Conservation (phyloP, 345 rosid species). For the Clausena lansium region DNA sequence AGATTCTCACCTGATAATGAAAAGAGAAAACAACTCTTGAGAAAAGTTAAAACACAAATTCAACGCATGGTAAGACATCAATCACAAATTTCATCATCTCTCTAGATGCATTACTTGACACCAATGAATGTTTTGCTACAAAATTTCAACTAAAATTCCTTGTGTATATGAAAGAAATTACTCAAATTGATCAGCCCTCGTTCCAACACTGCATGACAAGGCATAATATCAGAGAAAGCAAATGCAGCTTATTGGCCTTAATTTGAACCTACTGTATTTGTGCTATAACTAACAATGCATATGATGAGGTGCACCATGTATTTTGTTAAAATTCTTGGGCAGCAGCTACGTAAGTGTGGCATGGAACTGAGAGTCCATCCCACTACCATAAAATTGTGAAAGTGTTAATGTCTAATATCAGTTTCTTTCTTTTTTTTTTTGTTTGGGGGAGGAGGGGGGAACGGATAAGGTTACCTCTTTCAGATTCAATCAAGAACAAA, state of each 20-base stretch:
- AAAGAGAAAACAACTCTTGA: background rate
- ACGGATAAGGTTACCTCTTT: background rate
- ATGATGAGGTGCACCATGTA: background rate
- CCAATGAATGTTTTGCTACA: background rate
- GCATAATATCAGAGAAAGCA: background rate
- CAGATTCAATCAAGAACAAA: background rate
- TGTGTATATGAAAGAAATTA: background rate
- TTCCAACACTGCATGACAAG: background rate
- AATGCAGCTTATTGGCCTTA: background rate
- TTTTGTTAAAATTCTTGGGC: background rate
- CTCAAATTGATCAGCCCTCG: background rate
- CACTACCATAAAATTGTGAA: background rate
- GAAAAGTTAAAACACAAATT: background rate
- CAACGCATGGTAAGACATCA: background rate
- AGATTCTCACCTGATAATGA: conserved; percentile 54
- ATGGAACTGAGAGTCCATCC: background rate
- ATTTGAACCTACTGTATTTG: background rate
- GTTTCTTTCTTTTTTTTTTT: too few species aligned
- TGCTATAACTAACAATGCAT: background rate
- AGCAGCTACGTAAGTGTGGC: background rate
- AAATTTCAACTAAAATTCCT: background rate
- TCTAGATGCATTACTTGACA: background rate
- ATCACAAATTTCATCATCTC: conserved; percentile 4
- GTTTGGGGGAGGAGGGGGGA: too few species aligned
- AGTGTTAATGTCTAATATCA: background rate